Conservation (phyloP, 2,329 filamentous ascomycete genomes). For the Colletotrichum graminicola region DNA sequence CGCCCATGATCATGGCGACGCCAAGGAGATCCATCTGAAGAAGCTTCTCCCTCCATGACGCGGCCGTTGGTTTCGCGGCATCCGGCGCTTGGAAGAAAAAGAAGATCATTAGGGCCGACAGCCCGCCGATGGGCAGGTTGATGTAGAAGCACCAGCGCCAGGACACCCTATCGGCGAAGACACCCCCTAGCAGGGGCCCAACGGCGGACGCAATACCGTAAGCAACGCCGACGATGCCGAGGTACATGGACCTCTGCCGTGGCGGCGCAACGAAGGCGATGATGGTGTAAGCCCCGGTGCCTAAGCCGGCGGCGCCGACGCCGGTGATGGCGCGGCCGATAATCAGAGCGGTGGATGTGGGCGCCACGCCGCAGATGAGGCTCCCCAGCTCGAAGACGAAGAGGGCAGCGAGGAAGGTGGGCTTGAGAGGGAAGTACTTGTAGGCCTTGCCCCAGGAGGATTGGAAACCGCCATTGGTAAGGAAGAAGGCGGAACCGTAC, state of each 20-base stretch:
- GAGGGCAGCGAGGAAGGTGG: conserved; percentile 41
- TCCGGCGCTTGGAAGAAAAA: conserved; percentile 41
- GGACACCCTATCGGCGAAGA: conserved; percentile 49
- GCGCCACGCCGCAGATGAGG: conserved; percentile 24
- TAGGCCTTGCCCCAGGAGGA: conserved; percentile 47
- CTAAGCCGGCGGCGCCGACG: conserved; percentile 43
- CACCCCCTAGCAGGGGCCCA: conserved; percentile 52
- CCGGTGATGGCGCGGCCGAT: conserved; percentile 30
- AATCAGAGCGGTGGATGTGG: conserved; percentile 13
- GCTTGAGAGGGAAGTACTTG: conserved; percentile 54
- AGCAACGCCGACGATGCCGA: conserved; percentile 50
- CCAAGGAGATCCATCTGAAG: conserved; percentile 53
- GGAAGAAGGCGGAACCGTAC: conserved; percentile 59
- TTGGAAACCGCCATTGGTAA: conserved; percentile 47
- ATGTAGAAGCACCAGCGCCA: conserved; percentile 43
- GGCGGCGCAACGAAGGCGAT: conserved; percentile 49
- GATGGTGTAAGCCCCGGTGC: conserved; percentile 52
- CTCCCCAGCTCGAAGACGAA: conserved; percentile 31
- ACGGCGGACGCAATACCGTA: conserved; percentile 50
- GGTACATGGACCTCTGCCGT: conserved; percentile 47
- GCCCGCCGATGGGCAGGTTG: conserved; percentile 47
- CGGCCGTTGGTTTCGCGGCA: conserved; percentile 43
- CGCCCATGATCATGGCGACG: conserved; percentile 58
- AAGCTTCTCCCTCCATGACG: conserved; percentile 45
- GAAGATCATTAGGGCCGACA: conserved; percentile 46